These are phyloP conservation scores for Cyclotella atomus DNA, from an alignment of 108 stramenopile genomes.

Conservation along the genomic window DNA sequence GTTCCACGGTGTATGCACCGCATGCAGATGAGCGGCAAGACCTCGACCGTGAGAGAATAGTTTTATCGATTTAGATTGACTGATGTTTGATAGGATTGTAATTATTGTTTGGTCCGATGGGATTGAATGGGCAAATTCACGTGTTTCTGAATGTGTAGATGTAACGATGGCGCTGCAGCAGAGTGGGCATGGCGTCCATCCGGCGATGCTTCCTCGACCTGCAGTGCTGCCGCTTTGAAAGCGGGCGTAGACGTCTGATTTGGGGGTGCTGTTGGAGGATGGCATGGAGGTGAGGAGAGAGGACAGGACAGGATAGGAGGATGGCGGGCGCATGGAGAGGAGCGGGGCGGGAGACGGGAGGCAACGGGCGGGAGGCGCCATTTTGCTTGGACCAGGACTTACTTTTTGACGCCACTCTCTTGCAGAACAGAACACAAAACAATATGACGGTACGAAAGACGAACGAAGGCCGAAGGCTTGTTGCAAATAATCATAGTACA, in stretches of 20 bases:
- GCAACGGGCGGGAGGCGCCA: too few species aligned
- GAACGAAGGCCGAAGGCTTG: too few species aligned
- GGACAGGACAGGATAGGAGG: too few species aligned
- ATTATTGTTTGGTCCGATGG: conserved; percentile 11
- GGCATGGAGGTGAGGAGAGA: too few species aligned
- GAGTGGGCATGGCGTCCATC: conserved; percentile 44
- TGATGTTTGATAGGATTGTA: conserved; percentile 7
- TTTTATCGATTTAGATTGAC: conserved; percentile 38
- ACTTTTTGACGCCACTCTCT: too few species aligned
- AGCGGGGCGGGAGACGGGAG: too few species aligned
- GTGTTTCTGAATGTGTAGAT: too few species aligned
- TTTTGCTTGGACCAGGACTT: too few species aligned
- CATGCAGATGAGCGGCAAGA: conserved; percentile 78
- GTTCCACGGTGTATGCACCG: conserved; percentile 89
- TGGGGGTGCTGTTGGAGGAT: not conserved
- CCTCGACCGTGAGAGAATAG: conserved; percentile 75
- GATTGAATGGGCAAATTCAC: not conserved
- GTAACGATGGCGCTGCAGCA: conserved; percentile 7
- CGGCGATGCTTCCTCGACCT: conserved; percentile 29
- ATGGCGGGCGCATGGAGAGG: too few species aligned
- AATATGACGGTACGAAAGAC: too few species aligned
- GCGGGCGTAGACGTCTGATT: conserved; percentile 33
- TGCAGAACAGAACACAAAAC: too few species aligned
- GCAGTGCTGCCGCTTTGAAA: conserved; percentile 30
- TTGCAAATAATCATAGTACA: too few species aligned